A percentile compares a stretch with the other conserved stretches of the same genome.
phyloP scores from a whole-genome alignment of 1,139 yeast species.

The Pichia sp. region DNA sequence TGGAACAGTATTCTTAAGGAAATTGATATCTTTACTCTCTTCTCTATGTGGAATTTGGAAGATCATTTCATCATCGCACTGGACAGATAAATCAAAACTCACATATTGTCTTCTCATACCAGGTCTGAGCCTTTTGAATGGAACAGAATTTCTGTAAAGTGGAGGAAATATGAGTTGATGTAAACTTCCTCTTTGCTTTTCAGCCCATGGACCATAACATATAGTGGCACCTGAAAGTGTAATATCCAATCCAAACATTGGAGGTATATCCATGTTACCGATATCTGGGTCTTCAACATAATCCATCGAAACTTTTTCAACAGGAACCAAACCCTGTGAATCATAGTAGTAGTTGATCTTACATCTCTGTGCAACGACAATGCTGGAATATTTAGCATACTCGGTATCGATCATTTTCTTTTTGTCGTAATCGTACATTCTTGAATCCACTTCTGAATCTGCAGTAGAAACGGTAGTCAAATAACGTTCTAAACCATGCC shows the following conservation, averaged over 20 bases:
- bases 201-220: conserved; percentile 96
- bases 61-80: conserved; percentile 63
- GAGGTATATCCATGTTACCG: conserved; percentile 56
- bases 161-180: conserved; percentile 71
- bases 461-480: conserved; percentile 17
- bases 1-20: conserved; percentile 11
- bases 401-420: conserved; percentile 42
- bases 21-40: conserved; percentile 60
- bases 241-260: conserved; percentile 66
- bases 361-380: conserved; percentile 62
- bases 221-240: conserved; percentile 61
- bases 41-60: conserved; percentile 83
- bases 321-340: conserved; percentile 61
- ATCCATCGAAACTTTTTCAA: neutral
- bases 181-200: conserved; percentile 69
- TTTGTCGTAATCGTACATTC: conserved; percentile 12
- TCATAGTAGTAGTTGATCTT: conserved; percentile 66
- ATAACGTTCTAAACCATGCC: conserved; percentile 36
- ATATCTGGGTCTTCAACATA: conserved; percentile 41
- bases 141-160: conserved; percentile 55
- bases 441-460: conserved; percentile 3
- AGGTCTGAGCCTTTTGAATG: conserved; percentile 40
- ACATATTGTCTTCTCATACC: conserved; percentile 57
- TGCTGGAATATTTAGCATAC: conserved; percentile 77
- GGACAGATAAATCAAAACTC: conserved; percentile 53